Evolutionary conservation across 2,329 filamentous ascomycete genomes (phyloP), one percentile per base, ranked within the genome.

Genomic region (Neonectria neomacrospora): DNA sequence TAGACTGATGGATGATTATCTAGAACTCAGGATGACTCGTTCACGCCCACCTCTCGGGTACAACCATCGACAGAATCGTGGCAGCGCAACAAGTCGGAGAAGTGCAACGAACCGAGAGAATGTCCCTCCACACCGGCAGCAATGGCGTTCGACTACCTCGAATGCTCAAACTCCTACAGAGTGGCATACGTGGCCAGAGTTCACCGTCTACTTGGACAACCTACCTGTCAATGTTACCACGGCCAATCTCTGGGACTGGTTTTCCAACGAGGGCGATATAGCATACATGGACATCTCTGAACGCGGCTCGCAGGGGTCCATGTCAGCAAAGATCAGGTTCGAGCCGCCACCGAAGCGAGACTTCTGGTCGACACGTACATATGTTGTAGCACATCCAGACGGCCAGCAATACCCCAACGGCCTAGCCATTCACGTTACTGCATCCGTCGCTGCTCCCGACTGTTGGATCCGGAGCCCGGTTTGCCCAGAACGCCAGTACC

Each of bases 201-300:
- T 81, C 6, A 73, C 58, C 4, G 58, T 82, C 16, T 63, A 66
- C 3, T 41, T 83, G 2, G 70, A 71, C 6, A 63, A 66, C 5
- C 63, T 86, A 5, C 79, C 81, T 0, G 11, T 34, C 0, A 69
- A 75, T 8, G 74, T 79, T 0, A 81, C 78, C 0, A 77, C 80
- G 0, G 75, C 73, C 26, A 76, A 83, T 16, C 72, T 92, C 2
- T 87, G 83, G 74, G 71, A 79, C 2, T 82, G 82, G 18, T 86
- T 93, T 64, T 74, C 77, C 1, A 63, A 69, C 0, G 79, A 87
- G 61, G 88, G 89, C 1, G 78, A 77, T 6, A 81, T 92, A 12
- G 76, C 76, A 3, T 83, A 78, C 37, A 85, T 92, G 37, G 86
- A 90, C 14, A 78, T 91, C 1, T 83, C 80, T 10, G 66, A 69